These are phyloP conservation scores for Trichoderma polysporum DNA, from an alignment of 2,329 filamentous ascomycete genomes.

Conservation along the genomic window DNA sequence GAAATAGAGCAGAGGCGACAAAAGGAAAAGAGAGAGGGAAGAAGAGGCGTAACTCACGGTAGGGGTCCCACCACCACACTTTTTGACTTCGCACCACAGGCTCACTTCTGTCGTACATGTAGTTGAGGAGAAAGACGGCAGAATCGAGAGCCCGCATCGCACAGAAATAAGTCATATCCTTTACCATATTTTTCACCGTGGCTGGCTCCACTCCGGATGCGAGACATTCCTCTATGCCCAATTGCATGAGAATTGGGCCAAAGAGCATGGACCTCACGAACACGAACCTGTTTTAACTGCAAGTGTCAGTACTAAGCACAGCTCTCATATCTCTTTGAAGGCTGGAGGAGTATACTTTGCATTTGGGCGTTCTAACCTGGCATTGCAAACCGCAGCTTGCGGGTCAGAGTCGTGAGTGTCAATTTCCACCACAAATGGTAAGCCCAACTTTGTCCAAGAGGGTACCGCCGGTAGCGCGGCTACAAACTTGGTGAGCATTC, in stretches of 20 bases:
- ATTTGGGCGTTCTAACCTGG: not conserved
- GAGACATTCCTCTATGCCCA: constrained; percentile 23
- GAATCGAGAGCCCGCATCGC: constrained; percentile 33
- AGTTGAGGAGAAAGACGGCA: constrained; percentile 32
- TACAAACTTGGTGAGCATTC: not conserved
- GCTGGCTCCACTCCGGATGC: constrained; percentile 3
- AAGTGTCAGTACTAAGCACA: not conserved
- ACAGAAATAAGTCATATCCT: constrained; percentile 26
- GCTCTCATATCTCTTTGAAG: not conserved
- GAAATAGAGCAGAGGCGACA: not conserved
- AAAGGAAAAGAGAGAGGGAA: not conserved
- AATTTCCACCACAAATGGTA: not conserved
- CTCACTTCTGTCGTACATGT: constrained; percentile 26
- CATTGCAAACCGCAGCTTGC: not conserved
- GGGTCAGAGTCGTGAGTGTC: not conserved
- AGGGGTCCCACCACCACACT: constrained; percentile 36
- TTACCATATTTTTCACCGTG: not conserved
- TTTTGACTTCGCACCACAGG: constrained; percentile 29
- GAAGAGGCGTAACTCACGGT: not conserved
- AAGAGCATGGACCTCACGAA: constrained; percentile 24
- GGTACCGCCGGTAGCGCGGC: not conserved
- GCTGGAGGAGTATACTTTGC: not conserved
- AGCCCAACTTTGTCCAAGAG: not conserved
- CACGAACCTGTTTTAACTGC: constrained; percentile 15
- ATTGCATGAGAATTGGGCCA: constrained; percentile 27